Percentiles rank a stretch among this genome's conserved stretches.
These are phyloP conservation scores for Magnaporthiopsis incrustans DNA, from an alignment of 2,329 filamentous ascomycete genomes.

Conservation along the genomic window DNA sequence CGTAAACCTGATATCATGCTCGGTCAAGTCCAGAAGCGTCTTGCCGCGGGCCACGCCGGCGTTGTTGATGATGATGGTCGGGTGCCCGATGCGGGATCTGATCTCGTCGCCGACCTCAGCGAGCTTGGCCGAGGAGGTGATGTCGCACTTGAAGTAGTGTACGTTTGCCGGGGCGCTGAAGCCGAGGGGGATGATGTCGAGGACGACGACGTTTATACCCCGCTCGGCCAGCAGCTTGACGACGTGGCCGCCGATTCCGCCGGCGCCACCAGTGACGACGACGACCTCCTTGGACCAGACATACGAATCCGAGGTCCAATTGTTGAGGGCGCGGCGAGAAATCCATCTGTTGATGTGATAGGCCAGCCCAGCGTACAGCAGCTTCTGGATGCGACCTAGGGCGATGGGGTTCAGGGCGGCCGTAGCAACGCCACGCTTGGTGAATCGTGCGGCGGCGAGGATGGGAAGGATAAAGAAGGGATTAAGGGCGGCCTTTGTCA, in stretches of 20 bases:
- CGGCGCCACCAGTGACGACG: slow-evolving; percentile 65
- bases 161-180: slow-evolving; percentile 38
- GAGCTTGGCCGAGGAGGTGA: slow-evolving; percentile 50
- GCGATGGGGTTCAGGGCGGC: slow-evolving; percentile 42
- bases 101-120: slow-evolving; percentile 42
- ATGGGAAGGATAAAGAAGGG: slow-evolving; percentile 57
- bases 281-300: slow-evolving; percentile 37
- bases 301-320: slow-evolving; percentile 49
- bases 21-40: slow-evolving; percentile 47
- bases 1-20: slow-evolving; percentile 54
- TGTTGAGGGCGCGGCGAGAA: slow-evolving; percentile 39
- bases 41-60: slow-evolving; percentile 57
- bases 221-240: slow-evolving; percentile 57
- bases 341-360: slow-evolving; percentile 41
- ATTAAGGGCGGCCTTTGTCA: slow-evolving; percentile 56
- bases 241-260: slow-evolving; percentile 62
- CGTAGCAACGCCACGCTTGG: slow-evolving; percentile 50
- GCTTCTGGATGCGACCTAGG: slow-evolving; percentile 42
- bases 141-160: slow-evolving; percentile 63
- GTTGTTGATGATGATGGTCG: slow-evolving; percentile 66
- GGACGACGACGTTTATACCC: slow-evolving; percentile 59
- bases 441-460: slow-evolving; percentile 54
- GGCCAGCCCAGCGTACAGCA: slow-evolving; percentile 44
- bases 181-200: slow-evolving; percentile 59
- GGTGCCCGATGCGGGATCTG: slow-evolving; percentile 48